phyloP scores from a whole-genome alignment of 371 early-diverging fungal species.

The Circinella umbellata region DNA sequence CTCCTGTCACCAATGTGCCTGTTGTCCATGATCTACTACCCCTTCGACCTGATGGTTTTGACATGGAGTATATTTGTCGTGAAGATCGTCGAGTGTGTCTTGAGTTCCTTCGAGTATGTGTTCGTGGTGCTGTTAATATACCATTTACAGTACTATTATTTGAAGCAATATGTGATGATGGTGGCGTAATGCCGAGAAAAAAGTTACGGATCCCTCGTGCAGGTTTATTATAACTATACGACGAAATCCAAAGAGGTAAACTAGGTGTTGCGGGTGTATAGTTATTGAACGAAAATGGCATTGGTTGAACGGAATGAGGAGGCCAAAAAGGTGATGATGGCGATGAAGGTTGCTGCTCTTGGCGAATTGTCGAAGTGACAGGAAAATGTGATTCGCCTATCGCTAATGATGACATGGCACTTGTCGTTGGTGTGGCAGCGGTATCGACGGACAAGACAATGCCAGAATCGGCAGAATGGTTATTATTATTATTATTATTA shows the following conservation, averaged over 20 bases:
- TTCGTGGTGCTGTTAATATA: slow-evolving; percentile 12
- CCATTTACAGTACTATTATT: slow-evolving; percentile 28
- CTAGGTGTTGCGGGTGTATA: slow-evolving; percentile 22
- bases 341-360: slow-evolving; percentile 11
- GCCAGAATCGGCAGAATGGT: neutral
- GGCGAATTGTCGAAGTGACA: neutral
- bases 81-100: slow-evolving; percentile 29
- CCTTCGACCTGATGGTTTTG: neutral
- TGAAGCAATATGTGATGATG: slow-evolving; percentile 10
- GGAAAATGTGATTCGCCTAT: neutral
- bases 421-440: neutral
- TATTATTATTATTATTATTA: neutral
- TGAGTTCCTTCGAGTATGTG: slow-evolving; percentile 31
- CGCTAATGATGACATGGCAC: neutral
- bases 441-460: neutral
- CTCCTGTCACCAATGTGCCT: neutral
- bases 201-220: slow-evolving; percentile 19
- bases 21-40: neutral
- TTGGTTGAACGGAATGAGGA: slow-evolving; percentile 19
- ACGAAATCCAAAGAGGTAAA: slow-evolving; percentile 18
- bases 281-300: slow-evolving; percentile 17
- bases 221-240: slow-evolving; percentile 17
- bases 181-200: slow-evolving; percentile 11
- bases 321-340: slow-evolving; percentile 11
- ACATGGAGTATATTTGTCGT: slow-evolving; percentile 13